phyloP scores from a whole-genome alignment of 2,329 filamentous ascomycete species.

The Aspergillus calidoustus region DNA sequence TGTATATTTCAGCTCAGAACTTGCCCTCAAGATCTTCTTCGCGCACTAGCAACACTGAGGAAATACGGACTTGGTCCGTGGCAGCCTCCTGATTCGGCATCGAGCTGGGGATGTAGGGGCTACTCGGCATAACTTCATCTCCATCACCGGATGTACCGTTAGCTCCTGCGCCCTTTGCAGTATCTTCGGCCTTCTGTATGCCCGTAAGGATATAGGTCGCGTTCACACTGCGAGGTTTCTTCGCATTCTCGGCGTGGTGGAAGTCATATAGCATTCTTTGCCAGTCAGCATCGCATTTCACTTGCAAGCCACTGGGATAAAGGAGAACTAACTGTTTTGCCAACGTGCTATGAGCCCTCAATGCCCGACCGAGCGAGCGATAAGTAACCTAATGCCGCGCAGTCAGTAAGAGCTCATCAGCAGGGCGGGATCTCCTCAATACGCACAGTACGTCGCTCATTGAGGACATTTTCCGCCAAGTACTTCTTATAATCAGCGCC shows the following conservation, averaged over 20 bases:
- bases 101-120: slow-evolving; percentile 70
- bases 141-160: slow-evolving; percentile 63
- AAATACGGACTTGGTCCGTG: slow-evolving; percentile 58
- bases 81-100: slow-evolving; percentile 58
- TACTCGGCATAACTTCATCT: slow-evolving; percentile 65
- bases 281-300: slow-evolving; percentile 9
- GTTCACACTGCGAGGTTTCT: slow-evolving; percentile 74
- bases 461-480: slow-evolving; percentile 75
- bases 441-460: slow-evolving; percentile 73
- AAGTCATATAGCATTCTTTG: slow-evolving; percentile 85
- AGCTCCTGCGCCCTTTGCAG: slow-evolving; percentile 44
- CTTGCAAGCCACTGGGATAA: not conserved
- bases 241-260: slow-evolving; percentile 75
- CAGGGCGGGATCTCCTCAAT: not conserved
- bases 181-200: slow-evolving; percentile 54
- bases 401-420: slow-evolving; percentile 1
- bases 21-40: slow-evolving; percentile 75
- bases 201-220: slow-evolving; percentile 92
- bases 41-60: slow-evolving; percentile 68
- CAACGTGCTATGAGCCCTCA: slow-evolving; percentile 81
- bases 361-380: slow-evolving; percentile 76
- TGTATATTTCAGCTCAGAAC: slow-evolving; percentile 15
- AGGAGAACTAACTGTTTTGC: slow-evolving; percentile 78
- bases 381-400: slow-evolving; percentile 73
- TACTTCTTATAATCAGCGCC: slow-evolving; percentile 67